Percentiles rank a stretch among this genome's conserved stretches.
Evolutionary conservation across 2,329 filamentous ascomycete genomes (phyloP).

Genomic region (Ceratocystis albifundus): DNA sequence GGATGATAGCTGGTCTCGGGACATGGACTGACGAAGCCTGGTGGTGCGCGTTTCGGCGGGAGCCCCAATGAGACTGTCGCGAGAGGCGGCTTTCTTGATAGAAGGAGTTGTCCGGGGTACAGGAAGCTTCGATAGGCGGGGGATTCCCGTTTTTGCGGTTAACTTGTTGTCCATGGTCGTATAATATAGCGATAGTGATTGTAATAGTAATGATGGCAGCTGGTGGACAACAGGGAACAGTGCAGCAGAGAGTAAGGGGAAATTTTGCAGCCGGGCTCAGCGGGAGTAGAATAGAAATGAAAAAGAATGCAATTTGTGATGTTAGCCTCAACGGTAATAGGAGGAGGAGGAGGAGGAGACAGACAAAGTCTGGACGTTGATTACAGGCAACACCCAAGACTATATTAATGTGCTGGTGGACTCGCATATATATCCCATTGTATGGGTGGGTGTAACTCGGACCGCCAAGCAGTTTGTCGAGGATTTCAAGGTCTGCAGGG

Average conservation of each 20-base stretch:
- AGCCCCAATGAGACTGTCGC: constrained; percentile 20
- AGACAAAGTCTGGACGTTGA: neutral
- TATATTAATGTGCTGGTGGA: neutral
- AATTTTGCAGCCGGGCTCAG: neutral
- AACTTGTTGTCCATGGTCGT: constrained; percentile 19
- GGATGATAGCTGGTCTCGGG: constrained; percentile 20
- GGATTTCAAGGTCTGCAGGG: constrained; percentile 12
- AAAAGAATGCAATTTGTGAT: neutral
- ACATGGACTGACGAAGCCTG: constrained; percentile 20
- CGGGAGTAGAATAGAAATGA: neutral
- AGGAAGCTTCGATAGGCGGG: constrained; percentile 23
- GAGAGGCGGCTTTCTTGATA: constrained; percentile 17
- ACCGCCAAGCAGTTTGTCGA: neutral
- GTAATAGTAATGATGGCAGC: neutral
- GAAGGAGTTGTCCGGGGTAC: constrained; percentile 17
- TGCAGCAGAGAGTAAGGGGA: neutral
- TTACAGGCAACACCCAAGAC: neutral
- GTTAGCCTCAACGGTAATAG: too few relatives aligned
- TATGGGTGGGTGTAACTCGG: constrained; percentile 3
- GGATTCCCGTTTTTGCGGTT: constrained; percentile 20
- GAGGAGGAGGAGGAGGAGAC: neutral
- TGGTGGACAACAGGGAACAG: neutral
- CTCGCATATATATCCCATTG: neutral
- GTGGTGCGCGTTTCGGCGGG: constrained; percentile 20
- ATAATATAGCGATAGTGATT: neutral